A percentile compares a stretch with the other conserved stretches of the same genome.
Evolutionary conservation across 108 stramenopile species (phyloP).

Genomic region (Nannochloropsis gaditana): DNA sequence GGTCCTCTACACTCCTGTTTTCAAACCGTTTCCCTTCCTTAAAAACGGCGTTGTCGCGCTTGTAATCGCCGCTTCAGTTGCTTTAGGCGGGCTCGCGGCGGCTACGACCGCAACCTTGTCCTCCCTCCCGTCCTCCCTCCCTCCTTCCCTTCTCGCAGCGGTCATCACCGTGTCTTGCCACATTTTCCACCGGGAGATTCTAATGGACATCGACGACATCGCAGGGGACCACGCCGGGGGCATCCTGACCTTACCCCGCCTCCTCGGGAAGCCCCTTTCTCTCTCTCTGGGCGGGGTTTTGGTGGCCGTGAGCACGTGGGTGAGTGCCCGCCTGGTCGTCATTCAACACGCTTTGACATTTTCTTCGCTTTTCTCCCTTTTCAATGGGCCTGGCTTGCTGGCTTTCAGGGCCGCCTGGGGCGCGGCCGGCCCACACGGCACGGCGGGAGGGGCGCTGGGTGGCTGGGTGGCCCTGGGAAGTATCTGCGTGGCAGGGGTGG

Average conservation of each 20-base stretch:
- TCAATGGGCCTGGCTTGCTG: no score
- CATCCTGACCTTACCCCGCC: conserved; percentile 35
- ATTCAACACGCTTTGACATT: not conserved
- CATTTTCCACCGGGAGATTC: conserved; percentile 36
- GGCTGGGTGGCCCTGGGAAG: not conserved
- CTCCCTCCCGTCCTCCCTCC: not conserved
- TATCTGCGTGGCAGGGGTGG: not conserved
- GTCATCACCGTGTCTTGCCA: not conserved
- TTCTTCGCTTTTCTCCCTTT: not conserved
- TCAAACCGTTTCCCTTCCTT: conserved; percentile 34
- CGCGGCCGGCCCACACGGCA: no score
- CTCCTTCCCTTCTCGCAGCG: not conserved
- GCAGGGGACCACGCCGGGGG: conserved; percentile 29
- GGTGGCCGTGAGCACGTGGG: conserved; percentile 23
- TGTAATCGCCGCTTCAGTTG: conserved; percentile 31
- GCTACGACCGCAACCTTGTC: not conserved
- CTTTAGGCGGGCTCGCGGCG: conserved; percentile 29
- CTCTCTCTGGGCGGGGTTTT: conserved; percentile 24
- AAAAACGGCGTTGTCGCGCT: conserved; percentile 33
- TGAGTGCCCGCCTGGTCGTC: not conserved
- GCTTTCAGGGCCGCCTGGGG: no score
- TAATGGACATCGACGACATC: conserved; percentile 41
- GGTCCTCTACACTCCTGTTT: conserved; percentile 28
- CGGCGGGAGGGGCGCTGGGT: not conserved
- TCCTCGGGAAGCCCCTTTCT: conserved; percentile 26